Evolutionary conservation across 768 basidiomycete species (phyloP).

Genomic region (Suillus subluteus): DNA sequence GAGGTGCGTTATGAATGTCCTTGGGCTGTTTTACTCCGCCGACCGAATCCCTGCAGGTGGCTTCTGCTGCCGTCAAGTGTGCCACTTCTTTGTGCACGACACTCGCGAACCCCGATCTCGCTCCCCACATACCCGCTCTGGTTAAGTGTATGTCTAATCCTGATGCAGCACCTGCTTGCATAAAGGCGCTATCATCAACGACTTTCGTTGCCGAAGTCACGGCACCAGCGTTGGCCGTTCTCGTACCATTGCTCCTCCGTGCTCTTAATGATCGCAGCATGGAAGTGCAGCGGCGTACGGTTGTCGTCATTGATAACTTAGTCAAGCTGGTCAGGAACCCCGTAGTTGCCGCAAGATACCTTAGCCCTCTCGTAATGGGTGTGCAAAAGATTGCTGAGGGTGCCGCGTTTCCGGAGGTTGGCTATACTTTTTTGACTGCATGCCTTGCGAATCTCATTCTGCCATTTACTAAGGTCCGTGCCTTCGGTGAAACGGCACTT

Average conservation of each 20-base stretch:
- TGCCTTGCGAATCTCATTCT: constrained; percentile 19
- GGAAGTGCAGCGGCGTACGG: constrained; percentile 93
- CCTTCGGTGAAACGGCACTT: constrained; percentile 86
- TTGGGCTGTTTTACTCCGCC: neutral
- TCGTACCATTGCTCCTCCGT: constrained; percentile 88
- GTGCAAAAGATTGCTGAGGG: constrained; percentile 88
- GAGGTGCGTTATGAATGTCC: constrained; percentile 59
- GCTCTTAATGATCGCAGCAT: constrained; percentile 95
- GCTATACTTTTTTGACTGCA: constrained; percentile 21
- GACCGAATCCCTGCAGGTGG: constrained; percentile 56
- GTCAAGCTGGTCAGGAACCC: constrained; percentile 97
- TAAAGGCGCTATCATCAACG: constrained; percentile 92
- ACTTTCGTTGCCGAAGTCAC: constrained; percentile 98
- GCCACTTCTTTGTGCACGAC: constrained; percentile 88
- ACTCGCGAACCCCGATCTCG: constrained; percentile 90
- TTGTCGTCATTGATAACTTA: constrained; percentile 93
- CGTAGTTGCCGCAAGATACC: constrained; percentile 85
- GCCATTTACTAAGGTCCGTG: constrained; percentile 64
- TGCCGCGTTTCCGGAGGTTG: constrained; percentile 94
- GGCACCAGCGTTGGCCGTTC: constrained; percentile 92
- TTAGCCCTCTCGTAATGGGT: constrained; percentile 85
- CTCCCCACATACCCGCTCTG: constrained; percentile 84
- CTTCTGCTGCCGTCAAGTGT: constrained; percentile 84
- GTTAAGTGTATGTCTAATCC: constrained; percentile 96
- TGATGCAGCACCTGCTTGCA: constrained; percentile 84